Conservation (phyloP, 2,329 filamentous ascomycete genomes). For the Fusarium mundagurra region DNA sequence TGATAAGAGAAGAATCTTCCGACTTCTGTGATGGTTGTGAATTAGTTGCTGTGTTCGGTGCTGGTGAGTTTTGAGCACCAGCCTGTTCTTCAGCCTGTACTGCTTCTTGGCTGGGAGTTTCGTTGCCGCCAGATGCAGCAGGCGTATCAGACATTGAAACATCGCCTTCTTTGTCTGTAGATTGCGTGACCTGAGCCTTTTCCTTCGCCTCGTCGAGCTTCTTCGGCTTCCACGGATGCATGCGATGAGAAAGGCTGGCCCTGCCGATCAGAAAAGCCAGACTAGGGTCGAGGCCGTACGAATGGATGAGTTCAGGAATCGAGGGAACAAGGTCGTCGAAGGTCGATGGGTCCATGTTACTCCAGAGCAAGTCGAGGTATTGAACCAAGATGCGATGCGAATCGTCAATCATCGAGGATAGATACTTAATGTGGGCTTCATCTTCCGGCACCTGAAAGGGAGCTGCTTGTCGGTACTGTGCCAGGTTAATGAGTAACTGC, state of each 20-base stretch:
- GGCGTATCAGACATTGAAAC: conserved; percentile 58
- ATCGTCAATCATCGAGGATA: conserved; percentile 90
- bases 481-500: conserved; percentile 87
- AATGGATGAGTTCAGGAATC: conserved; percentile 75
- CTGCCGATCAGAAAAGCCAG: conserved; percentile 88
- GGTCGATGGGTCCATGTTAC: conserved; percentile 77
- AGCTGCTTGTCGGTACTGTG: conserved; percentile 89
- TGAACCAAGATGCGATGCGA: conserved; percentile 86
- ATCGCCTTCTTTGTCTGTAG: conserved; percentile 66
- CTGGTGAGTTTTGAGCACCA: conserved; percentile 25
- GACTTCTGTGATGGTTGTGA: conserved; percentile 44
- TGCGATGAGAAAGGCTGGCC: conserved; percentile 74
- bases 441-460: conserved; percentile 77
- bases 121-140: conserved; percentile 39
- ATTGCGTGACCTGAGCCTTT: conserved; percentile 41
- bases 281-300: conserved; percentile 82
- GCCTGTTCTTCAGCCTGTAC: conserved; percentile 48
- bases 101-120: conserved; percentile 41
- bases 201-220: conserved; percentile 44
- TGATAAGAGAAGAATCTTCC: conserved; percentile 47
- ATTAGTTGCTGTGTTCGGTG: conserved; percentile 39
- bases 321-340: conserved; percentile 84
- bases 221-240: conserved; percentile 58
- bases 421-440: conserved; percentile 85
- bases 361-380: conserved; percentile 88